Base-by-base conservation (phyloP, 129 eudicot species). In the Pittosporum tobira region DNA sequence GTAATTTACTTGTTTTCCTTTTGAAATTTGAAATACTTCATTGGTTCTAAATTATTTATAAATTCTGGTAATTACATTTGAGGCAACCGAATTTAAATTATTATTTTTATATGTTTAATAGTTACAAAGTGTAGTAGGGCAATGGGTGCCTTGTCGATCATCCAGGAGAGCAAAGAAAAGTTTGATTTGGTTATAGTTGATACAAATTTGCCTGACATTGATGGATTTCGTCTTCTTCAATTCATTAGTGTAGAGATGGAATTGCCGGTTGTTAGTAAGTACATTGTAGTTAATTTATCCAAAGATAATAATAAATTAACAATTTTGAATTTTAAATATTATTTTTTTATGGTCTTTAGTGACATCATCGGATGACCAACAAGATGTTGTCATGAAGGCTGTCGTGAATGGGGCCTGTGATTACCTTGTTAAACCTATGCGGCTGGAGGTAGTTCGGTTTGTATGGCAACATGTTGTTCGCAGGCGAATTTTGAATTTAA, bases 391-490 rank as follows among this genome's bases (percentile, higher is more conserved):
- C 23, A 48, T 57, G 66, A 59, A 48, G 38, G 59, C 26, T 8
- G 40, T 31, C 10, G 15, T 51, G 4, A 22, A 57, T 28, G 73
- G 73, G 10, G 66, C 73, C 5, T 57, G 59, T 36, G 73, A 48
- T 49, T 68, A 58, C 51, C 48, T 68, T 23, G 30, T 57, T 4
- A 68, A 68, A 25, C 66, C 66, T 14, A 50, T 68, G 1, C 2
- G 50, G 10, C 5, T 47, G 18, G 59, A 58, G 16, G 59, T 19
- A 36, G 29, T 68, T 6, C 31, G 40, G 22, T 23, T 57, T 14
- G 25, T 65, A 23, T 65, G 71, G 71, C 62, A 65, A 18, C 71
- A 65, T 42, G 71, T 65, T n/a, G 73, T 59, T 59, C 56, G 65
- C 5, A 46, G 49, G 51, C 3, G 24, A 36, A 57, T 20, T 7